Evolutionary conservation across 2,329 filamentous ascomycete genomes (phyloP).

Genomic region (Penicillium sclerotiorum): DNA sequence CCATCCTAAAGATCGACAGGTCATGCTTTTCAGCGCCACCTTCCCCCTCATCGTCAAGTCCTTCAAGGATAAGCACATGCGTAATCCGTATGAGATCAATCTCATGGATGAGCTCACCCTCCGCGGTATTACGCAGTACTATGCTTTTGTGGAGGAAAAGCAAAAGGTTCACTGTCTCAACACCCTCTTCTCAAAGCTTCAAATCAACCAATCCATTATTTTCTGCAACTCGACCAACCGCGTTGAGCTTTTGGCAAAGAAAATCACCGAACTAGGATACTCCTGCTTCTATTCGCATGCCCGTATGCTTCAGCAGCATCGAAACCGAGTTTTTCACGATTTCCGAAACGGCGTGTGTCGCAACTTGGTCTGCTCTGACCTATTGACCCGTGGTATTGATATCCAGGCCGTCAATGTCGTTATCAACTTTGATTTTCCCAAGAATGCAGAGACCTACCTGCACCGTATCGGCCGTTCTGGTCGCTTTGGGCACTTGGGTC

Average conservation of each 20-base stretch:
- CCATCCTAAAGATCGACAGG: constrained; percentile 95
- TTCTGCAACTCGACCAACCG: constrained; percentile 99
- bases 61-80: constrained; percentile 98
- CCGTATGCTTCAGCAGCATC: constrained; percentile 94
- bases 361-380: constrained; percentile 96
- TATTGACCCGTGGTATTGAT: constrained; percentile 97
- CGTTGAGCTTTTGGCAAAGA: constrained; percentile 95
- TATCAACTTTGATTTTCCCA: constrained; percentile 99
- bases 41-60: constrained; percentile 97
- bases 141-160: constrained; percentile 98
- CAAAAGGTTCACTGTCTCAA: constrained; percentile 99
- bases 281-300: constrained; percentile 99
- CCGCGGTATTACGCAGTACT: constrained; percentile 97
- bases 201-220: constrained; percentile 99
- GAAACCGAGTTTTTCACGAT: constrained; percentile 98
- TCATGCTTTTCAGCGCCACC: constrained; percentile 99
- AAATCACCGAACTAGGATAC: constrained; percentile 98
- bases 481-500: constrained; percentile 92
- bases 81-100: constrained; percentile 95
- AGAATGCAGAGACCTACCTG: constrained; percentile 98
- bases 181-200: constrained; percentile 96
- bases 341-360: constrained; percentile 98
- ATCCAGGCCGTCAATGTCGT: constrained; percentile 99
- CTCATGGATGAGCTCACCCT: constrained; percentile 99
- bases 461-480: constrained; percentile 98